These are phyloP conservation scores for Cordyceps cateniannulata DNA, from an alignment of 2,329 filamentous ascomycete species.

Conservation along the genomic window DNA sequence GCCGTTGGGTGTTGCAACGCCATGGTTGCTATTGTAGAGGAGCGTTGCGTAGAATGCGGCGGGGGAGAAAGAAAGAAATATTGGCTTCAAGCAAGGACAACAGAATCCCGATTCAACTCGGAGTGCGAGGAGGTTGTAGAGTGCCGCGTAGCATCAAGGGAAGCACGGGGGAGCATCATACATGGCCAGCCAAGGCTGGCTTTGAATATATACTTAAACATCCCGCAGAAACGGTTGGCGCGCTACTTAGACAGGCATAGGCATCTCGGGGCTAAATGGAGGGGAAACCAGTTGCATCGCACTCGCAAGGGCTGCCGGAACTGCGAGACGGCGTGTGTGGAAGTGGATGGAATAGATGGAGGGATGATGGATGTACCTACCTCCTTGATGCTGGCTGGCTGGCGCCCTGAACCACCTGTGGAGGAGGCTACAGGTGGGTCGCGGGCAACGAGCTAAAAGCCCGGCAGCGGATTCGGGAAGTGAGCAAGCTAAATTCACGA, in stretches of 20 bases:
- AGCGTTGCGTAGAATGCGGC: not conserved
- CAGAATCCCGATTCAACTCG: not conserved
- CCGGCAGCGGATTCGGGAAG: conserved; percentile 16
- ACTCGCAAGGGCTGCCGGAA: not conserved
- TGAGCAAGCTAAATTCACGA: not conserved
- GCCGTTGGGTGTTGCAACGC: not conserved
- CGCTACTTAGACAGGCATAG: not conserved
- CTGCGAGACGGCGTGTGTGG: not conserved
- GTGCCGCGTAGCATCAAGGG: not conserved
- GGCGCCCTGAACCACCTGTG: not conserved
- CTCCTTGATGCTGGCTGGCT: no score
- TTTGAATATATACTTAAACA: conserved; percentile 1
- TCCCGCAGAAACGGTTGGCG: not conserved
- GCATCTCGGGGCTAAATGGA: not conserved
- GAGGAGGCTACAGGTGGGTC: not conserved
- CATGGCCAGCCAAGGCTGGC: not conserved
- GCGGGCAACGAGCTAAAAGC: conserved; percentile 10
- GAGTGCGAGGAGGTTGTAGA: not conserved
- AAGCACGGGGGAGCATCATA: not conserved
- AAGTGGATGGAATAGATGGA: not conserved
- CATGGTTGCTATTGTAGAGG: not conserved
- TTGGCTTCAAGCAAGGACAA: not conserved
- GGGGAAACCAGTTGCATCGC: not conserved
- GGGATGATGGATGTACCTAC: no score
- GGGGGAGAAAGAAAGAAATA: not conserved